Evolutionary conservation across 768 basidiomycete genomes (phyloP).

Genomic region (Termitomyces sp.): DNA sequence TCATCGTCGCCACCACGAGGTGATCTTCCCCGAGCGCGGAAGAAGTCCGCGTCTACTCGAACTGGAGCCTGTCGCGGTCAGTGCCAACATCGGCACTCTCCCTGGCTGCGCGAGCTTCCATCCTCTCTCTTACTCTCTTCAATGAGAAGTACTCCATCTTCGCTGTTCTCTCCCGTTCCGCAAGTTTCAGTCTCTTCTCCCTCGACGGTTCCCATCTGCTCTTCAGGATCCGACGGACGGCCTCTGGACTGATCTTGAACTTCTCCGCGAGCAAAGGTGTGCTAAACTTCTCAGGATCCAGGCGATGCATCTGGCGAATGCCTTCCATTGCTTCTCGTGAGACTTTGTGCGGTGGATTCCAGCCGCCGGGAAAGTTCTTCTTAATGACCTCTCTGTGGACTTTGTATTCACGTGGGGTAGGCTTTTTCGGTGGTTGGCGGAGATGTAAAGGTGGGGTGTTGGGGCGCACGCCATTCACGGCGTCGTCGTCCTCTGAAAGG

Average conservation of each 20-base stretch:
- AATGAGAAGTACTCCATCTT: slow-evolving; percentile 33
- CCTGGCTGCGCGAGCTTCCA: slow-evolving; percentile 27
- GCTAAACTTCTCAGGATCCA: slow-evolving; percentile 60
- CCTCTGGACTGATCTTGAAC: slow-evolving; percentile 79
- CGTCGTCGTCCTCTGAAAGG: slow-evolving; percentile 46
- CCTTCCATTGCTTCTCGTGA: slow-evolving; percentile 84
- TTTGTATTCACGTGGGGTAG: slow-evolving; percentile 45
- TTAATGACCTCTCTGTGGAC: slow-evolving; percentile 47
- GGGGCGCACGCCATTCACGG: slow-evolving; percentile 36
- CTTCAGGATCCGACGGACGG: slow-evolving; percentile 72
- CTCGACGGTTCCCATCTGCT: slow-evolving; percentile 63
- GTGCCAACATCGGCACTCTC: slow-evolving; percentile 18
- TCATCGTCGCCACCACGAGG: slow-evolving; percentile 9
- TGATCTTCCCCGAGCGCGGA: slow-evolving; percentile 10
- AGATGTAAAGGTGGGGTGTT: slow-evolving; percentile 31
- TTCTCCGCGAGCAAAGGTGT: slow-evolving; percentile 66
- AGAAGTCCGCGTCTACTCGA: slow-evolving; percentile 23
- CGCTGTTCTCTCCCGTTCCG: slow-evolving; percentile 43
- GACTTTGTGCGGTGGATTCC: slow-evolving; percentile 76
- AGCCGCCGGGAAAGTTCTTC: slow-evolving; percentile 57
- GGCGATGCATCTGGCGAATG: slow-evolving; percentile 57
- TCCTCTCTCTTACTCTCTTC: slow-evolving; percentile 36
- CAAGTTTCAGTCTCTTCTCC: slow-evolving; percentile 45
- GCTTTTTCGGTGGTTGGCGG: slow-evolving; percentile 29
- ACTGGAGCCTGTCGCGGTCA: slow-evolving; percentile 31